Evolutionary conservation across 208 protist genomes (phyloP).

Genomic region (Trypanosoma scelopori): DNA sequence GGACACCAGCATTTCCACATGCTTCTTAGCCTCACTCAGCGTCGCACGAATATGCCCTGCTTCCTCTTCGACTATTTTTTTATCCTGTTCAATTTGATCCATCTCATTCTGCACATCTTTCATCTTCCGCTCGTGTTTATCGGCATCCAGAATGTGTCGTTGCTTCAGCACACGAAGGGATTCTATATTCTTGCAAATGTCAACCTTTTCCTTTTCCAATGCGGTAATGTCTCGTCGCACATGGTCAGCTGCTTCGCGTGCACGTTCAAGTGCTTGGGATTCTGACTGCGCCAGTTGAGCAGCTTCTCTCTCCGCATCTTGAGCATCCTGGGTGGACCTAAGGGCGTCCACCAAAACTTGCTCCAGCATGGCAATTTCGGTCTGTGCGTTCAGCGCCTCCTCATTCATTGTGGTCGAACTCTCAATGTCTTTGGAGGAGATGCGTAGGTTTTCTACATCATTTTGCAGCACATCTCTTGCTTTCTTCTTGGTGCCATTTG

Average conservation of each 20-base stretch:
- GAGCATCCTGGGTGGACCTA: neutral
- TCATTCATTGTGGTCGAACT: neutral
- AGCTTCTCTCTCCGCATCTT: slow-evolving; percentile 7
- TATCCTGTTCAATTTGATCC: slow-evolving; percentile 5
- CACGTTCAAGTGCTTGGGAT: slow-evolving; percentile 2
- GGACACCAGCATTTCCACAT: slow-evolving; percentile 4
- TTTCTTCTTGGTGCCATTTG: neutral
- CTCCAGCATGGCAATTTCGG: slow-evolving; percentile 8
- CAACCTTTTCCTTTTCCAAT: slow-evolving; percentile 17
- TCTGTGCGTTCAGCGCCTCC: neutral
- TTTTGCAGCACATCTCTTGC: neutral
- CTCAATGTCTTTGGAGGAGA: neutral
- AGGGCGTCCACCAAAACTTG: slow-evolving; percentile 5
- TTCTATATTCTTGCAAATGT: slow-evolving; percentile 10
- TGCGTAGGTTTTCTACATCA: neutral
- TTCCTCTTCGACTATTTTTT: slow-evolving; percentile 9
- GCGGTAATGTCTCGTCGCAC: neutral
- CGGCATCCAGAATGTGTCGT: slow-evolving; percentile 5
- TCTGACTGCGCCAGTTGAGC: neutral
- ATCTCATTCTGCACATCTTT: slow-evolving; percentile 11
- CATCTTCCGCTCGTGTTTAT: slow-evolving; percentile 6
- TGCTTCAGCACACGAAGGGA: slow-evolving; percentile 1
- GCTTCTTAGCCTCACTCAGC: slow-evolving; percentile 12
- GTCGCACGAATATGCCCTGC: neutral
- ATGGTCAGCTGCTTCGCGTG: neutral